These are phyloP conservation scores for Rhizoclosmatium sp. DNA, from an alignment of 192 early-diverging fungal genomes.

Conservation along the genomic window DNA sequence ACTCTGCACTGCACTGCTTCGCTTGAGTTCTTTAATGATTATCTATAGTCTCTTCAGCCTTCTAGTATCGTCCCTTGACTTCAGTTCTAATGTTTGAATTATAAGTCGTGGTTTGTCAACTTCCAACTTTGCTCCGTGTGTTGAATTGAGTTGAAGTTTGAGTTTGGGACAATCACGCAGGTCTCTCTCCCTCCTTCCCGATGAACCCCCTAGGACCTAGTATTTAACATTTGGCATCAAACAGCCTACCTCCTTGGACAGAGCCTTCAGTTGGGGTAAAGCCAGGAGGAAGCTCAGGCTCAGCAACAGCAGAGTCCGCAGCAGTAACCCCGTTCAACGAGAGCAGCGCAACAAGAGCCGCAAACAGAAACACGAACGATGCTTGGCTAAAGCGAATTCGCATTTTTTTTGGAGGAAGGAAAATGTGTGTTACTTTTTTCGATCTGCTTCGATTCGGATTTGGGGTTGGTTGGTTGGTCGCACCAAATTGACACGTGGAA, in stretches of 20 bases:
- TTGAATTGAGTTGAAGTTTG: neutral
- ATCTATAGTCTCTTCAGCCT: too few relatives aligned
- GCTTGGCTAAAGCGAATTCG: neutral
- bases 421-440: neutral
- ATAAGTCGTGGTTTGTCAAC: neutral
- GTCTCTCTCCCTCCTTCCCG: neutral
- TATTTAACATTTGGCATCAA: neutral
- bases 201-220: neutral
- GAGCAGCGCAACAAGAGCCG: neutral
- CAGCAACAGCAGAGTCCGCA: neutral
- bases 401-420: neutral
- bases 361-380: neutral
- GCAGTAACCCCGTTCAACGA: neutral
- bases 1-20: too few relatives aligned
- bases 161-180: neutral
- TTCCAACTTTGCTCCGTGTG: neutral
- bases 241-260: slow-evolving; percentile 5
- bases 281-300: slow-evolving; percentile 12
- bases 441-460: neutral
- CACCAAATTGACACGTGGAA: too few relatives aligned
- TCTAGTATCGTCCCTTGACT: too few relatives aligned
- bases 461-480: too few relatives aligned
- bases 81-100: neutral
- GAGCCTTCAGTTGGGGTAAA: neutral
- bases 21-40: too few relatives aligned